Conservation (phyloP, 169 alveolate genomes). For the Eimeria mitis region DNA sequence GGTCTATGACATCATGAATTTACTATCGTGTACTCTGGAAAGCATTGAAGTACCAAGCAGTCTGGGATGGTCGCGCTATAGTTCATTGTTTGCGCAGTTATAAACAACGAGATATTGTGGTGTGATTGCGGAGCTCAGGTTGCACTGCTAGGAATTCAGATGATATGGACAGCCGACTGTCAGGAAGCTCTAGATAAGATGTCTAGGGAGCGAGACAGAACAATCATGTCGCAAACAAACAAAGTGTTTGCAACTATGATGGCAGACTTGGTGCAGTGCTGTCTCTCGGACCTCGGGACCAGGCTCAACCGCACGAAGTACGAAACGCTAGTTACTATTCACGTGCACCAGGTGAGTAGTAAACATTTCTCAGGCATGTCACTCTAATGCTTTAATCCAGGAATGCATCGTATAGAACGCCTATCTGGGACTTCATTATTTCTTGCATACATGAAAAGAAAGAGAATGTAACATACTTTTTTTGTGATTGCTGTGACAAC, state of each 20-base stretch:
- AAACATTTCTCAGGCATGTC: neutral
- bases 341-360: conserved; percentile 92
- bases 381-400: neutral
- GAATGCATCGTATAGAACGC: neutral
- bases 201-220: conserved; percentile 90
- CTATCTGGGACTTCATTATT: neutral
- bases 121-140: conserved; percentile 38
- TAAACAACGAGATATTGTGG: neutral
- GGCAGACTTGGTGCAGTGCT: conserved; percentile 93
- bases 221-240: conserved; percentile 85
- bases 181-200: conserved; percentile 96
- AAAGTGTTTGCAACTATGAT: conserved; percentile 91
- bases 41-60: neutral
- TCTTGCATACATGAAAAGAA: neutral
- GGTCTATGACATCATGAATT: too few relatives aligned
- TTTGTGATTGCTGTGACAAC: too few relatives aligned
- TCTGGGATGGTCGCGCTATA: neutral
- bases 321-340: conserved; percentile 98
- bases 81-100: neutral
- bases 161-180: conserved; percentile 97
- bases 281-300: conserved; percentile 94
- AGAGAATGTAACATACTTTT: neutral
- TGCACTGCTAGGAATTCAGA: conserved; percentile 93
- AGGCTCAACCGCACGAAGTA: conserved; percentile 96
- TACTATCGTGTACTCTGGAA: neutral